These are phyloP conservation scores for Fusarium euwallaceae DNA, from an alignment of 2,329 filamentous ascomycete species.

Conservation along the genomic window DNA sequence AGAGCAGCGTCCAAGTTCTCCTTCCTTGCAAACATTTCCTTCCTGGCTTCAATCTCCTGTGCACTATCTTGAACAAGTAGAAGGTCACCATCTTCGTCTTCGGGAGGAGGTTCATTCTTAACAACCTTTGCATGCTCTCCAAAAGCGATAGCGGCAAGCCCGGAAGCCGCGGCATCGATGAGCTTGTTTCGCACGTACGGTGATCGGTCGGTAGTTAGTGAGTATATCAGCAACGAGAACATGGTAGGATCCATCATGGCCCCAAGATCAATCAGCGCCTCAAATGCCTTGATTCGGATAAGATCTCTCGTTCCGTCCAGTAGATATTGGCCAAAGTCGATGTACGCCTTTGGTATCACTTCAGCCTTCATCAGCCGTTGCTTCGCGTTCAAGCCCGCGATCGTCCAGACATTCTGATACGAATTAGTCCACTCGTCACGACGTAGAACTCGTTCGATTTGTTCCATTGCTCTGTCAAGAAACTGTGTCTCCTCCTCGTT, in stretches of 20 bases:
- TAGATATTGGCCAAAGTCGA: slow-evolving; percentile 74
- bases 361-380: slow-evolving; percentile 73
- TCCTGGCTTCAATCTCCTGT: slow-evolving; percentile 68
- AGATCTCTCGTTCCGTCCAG: slow-evolving; percentile 73
- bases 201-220: slow-evolving; percentile 72
- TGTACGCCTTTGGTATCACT: slow-evolving; percentile 66
- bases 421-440: slow-evolving; percentile 78
- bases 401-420: slow-evolving; percentile 76
- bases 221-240: slow-evolving; percentile 68
- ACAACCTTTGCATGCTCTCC: slow-evolving; percentile 67
- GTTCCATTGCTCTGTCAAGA: slow-evolving; percentile 67
- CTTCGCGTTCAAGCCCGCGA: slow-evolving; percentile 72
- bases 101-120: slow-evolving; percentile 54
- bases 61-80: slow-evolving; percentile 59
- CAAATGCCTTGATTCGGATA: slow-evolving; percentile 75
- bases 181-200: slow-evolving; percentile 72
- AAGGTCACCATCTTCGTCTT: slow-evolving; percentile 53
- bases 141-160: slow-evolving; percentile 73
- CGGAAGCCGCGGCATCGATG: slow-evolving; percentile 70
- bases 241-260: slow-evolving; percentile 68
- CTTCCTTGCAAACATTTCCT: slow-evolving; percentile 74
- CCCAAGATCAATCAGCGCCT: slow-evolving; percentile 74
- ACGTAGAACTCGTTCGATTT: slow-evolving; percentile 75
- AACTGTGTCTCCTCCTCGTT: slow-evolving; percentile 63
- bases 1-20: slow-evolving; percentile 71